Base-by-base conservation (phyloP, 345 rosid species). In the Gossypioides kirkii region DNA sequence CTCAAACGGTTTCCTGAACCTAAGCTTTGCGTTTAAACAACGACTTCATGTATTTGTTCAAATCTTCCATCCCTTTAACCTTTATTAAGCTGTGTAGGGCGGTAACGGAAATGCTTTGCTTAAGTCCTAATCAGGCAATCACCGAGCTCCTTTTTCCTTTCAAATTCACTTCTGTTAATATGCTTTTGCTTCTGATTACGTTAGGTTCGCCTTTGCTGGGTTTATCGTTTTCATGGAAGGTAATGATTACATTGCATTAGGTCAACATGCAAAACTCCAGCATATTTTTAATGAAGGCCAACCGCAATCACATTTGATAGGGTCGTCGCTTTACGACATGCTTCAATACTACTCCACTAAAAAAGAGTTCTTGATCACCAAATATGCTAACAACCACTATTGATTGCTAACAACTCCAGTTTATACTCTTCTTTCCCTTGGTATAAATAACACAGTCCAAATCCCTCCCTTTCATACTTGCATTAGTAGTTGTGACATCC, bases 381-480 rank as follows among this genome's bases (percentile, higher is more conserved):
- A 90, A 84, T 86, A 73, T 82, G 61, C 83, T 80, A 89, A 87
- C 97, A 68, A 84, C 86, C 76, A 61, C 75, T 25, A 75, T 70
- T 80, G 69, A 47, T 54, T 46, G 28, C 28, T 74, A 80, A 83
- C 90, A 72, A 84, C 91, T 83, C 84, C 83, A 77, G 67, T 41
- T 68, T 49, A 10, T 26, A 1, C 17, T 49, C 72, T 49, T 13
- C 2, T 68, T 68, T 17, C 22, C 25, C 10, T 25, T 10, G 45
- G 17, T 50, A 50, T 68, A 50, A 50, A 17, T 47, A 28, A 4
- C 72, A 50, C 16, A 17, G 10, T 28, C 14, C 58, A 10, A 32
- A 4, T 68, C 43, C 59, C 8, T 49, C 45, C 16, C 43, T 23
- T 8, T 66, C 42, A 13, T 16, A 47, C 25, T 17, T 28, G 16